Base-by-base conservation (phyloP, 345 rosid genomes). In the Euclidium syriacum region DNA sequence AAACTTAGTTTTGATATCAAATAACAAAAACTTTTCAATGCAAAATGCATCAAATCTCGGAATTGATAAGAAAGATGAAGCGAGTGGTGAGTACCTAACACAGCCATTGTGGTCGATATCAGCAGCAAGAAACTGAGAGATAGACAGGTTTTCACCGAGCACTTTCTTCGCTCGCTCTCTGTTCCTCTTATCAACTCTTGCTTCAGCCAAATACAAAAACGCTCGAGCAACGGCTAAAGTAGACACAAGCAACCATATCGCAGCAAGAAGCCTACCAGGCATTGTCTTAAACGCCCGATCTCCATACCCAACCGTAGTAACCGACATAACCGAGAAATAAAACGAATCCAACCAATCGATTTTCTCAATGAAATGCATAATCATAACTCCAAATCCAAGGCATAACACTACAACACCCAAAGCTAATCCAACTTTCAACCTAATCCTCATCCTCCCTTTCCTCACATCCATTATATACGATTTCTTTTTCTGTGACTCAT, bases 371-470 rank as follows among this genome's bases (percentile, higher is more conserved):
- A 81, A 87, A 78, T 90, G 99, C 91, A 85, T 82, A 51, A 84
- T 83, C 39, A 67, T 78, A 63, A 70, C 90, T 25, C 99, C 97
- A 67, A 84, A 52, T 33, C 97, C 99, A 35, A 87, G 80, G 48
- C 96, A 94, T 54, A 90, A 70, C 62, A 85, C 84, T 64, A 90
- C 90, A 70, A 87, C 95, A 42, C 85, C 88, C 44, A 90, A 76
- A 22, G 99, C 99, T 74, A 94, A 72, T 5, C 83, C 97, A 52
- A 94, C 97, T 83, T 90, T 94, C 87, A 84, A 75, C 68, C 98
- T 79, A 17, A 92, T 92, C 81, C 98, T 83, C 91, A 90, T 87
- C 73, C 98, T 87, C 63, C 97, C 98, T 60, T 92, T 92, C 75
- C 80, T 80, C 59, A 89, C 79, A 81, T 92, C 97, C 43, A 92